These are phyloP conservation scores for Umbelopsis isabellina DNA, from an alignment of 192 early-diverging fungal species.

Conservation along the genomic window DNA sequence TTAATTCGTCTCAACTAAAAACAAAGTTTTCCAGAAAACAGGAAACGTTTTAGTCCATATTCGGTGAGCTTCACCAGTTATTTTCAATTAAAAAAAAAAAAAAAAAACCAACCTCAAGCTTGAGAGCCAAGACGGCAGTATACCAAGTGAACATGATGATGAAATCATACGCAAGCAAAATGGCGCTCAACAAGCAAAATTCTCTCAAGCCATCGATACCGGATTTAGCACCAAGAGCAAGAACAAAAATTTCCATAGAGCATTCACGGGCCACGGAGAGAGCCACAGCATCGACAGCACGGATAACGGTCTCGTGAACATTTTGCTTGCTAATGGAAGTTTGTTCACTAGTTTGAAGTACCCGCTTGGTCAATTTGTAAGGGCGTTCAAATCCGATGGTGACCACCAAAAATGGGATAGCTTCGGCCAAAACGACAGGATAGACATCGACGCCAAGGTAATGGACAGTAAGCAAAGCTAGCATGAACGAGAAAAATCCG, in stretches of 20 bases:
- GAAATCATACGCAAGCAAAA: constrained; percentile 83
- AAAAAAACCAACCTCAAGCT: constrained; percentile 71
- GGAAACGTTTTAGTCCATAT: constrained; percentile 24
- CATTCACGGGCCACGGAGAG: constrained; percentile 75
- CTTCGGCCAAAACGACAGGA: constrained; percentile 77
- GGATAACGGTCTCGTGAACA: constrained; percentile 64
- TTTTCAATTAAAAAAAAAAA: not conserved
- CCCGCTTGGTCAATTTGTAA: constrained; percentile 78
- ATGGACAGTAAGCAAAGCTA: constrained; percentile 71
- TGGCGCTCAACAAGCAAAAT: constrained; percentile 79
- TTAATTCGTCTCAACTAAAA: constrained; percentile 49
- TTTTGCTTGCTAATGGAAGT: constrained; percentile 34
- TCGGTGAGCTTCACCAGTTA: not conserved
- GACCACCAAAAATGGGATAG: constrained; percentile 89
- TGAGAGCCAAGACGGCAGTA: constrained; percentile 82
- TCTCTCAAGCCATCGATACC: constrained; percentile 77
- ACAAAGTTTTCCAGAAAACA: constrained; percentile 31
- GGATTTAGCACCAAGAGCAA: constrained; percentile 76
- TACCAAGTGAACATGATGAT: constrained; percentile 86
- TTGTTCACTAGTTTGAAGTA: constrained; percentile 59
- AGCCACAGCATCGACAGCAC: constrained; percentile 67
- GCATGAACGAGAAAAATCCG: constrained; percentile 78
- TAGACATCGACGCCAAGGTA: constrained; percentile 69
- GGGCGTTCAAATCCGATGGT: constrained; percentile 92
- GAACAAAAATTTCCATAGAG: constrained; percentile 79